A percentile compares a stretch with the other conserved stretches of the same genome.
These are phyloP conservation scores for Sphenostylis stenocarpa DNA, from an alignment of 306 rosid species.

Conservation along the genomic window DNA sequence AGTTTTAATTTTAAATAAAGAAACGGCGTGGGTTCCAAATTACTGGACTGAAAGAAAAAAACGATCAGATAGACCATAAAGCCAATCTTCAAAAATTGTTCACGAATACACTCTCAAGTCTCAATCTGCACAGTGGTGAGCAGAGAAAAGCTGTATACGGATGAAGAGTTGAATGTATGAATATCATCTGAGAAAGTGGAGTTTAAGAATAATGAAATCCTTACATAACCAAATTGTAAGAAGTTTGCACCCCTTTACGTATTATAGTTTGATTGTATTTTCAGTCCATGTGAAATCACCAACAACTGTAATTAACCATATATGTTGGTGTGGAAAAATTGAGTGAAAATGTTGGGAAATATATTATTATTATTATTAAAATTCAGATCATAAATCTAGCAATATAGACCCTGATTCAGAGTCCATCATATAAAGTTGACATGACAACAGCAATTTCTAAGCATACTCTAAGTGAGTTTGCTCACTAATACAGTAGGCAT, in stretches of 20 bases:
- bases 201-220: too few relatives aligned
- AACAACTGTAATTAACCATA: neutral
- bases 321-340: neutral
- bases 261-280: too few relatives aligned
- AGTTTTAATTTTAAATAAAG: neutral
- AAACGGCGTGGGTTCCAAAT: neutral
- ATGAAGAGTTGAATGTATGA: too few relatives aligned
- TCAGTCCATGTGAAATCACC: too few relatives aligned
- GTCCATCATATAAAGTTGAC: constrained; percentile 16
- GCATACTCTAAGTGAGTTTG: neutral
- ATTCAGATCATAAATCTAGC: neutral
- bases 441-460: neutral
- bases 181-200: too few relatives aligned
- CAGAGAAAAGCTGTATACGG: too few relatives aligned
- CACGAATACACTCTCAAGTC: neutral
- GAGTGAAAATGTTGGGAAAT: constrained; percentile 14
- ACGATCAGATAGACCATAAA: neutral
- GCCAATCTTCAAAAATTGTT: neutral
- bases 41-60: neutral
- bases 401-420: neutral
- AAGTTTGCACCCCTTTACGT: too few relatives aligned
- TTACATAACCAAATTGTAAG: too few relatives aligned
- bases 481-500: constrained; percentile 14
- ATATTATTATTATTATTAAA: neutral
- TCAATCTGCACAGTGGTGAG: neutral